Conservation (phyloP, 2,329 filamentous ascomycete genomes). For the Cladophialophora exuberans region DNA sequence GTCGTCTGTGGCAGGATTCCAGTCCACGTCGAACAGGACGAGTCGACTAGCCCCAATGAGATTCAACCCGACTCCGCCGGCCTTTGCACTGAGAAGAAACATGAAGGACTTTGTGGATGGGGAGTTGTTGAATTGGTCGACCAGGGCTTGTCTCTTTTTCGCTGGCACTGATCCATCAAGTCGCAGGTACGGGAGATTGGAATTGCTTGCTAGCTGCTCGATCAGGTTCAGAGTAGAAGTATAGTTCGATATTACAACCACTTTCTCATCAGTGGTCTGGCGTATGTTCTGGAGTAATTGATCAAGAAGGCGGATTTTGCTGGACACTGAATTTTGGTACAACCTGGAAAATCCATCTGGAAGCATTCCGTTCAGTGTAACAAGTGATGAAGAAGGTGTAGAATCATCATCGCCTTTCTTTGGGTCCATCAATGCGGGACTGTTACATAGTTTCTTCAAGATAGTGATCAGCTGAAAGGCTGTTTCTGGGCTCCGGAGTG, state of each 20-base stretch:
- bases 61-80: conserved; percentile 71
- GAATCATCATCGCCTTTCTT: conserved; percentile 52
- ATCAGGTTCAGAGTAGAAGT: conserved; percentile 72
- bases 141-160: conserved; percentile 66
- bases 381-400: conserved; percentile 51
- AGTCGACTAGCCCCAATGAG: conserved; percentile 71
- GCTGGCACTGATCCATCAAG: conserved; percentile 70
- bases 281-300: conserved; percentile 65
- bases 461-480: conserved; percentile 72
- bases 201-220: conserved; percentile 61
- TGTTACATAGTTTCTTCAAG: conserved; percentile 75
- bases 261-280: conserved; percentile 67
- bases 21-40: conserved; percentile 73
- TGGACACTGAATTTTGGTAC: conserved; percentile 61
- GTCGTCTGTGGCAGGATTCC: conserved; percentile 74
- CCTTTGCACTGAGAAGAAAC: conserved; percentile 73
- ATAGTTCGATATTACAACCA: conserved; percentile 77
- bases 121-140: conserved; percentile 70
- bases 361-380: conserved; percentile 56
- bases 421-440: conserved; percentile 63
- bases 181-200: conserved; percentile 66
- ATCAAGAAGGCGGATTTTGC: conserved; percentile 70
- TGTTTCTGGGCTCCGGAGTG: conserved; percentile 62
- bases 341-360: conserved; percentile 57
- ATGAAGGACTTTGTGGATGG: conserved; percentile 63